Base-by-base conservation (phyloP, 306 rosid genomes). In the Cucurbita maxima region DNA sequence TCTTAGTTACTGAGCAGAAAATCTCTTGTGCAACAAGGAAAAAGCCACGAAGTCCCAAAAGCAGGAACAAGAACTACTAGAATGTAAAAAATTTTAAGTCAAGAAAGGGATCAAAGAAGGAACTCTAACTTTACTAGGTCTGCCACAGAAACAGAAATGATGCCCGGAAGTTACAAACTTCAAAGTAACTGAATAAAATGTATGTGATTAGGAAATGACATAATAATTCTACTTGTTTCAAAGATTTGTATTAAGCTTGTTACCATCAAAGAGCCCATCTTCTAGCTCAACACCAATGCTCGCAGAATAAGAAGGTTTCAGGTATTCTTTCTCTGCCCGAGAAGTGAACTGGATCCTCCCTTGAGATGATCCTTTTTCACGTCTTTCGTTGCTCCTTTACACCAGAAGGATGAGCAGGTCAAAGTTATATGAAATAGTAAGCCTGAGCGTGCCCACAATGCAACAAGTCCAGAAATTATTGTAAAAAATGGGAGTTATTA, bases 191-290 rank as follows among this genome's bases (percentile, higher is more conserved):
- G 34, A 70, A 51, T 51, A 48, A 47, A 47, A 2, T 15, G 30
- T 10, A 50, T 50, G 45, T 14, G 25, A 16, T 48, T 53, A 70
- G 41, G 30, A 69, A 69, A 6, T 4, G 18, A 15, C 8, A 20
- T 13, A 50, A 50, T 2, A 10, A n/a, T 70, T 50, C 74, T 50
- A 10, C 45, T 66, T 51, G 74, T 34, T 70, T 34, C 74, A 70
- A 36, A 45, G 57, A 36, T 50, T n/a, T 37, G 34, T 5, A 63
- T 63, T 74, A 10, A 30, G 40, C 51, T 67, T 13, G 44, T 84
- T 91, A 89, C 97, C 99, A 86, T 94, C 97, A 50, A 94, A 94
- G 47, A 94, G 86, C 60, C 99, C 99, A 76, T 94, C 99, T 80
- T 94, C 99, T 78, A 94, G 92, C 86, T 94, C 99, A 75, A 80